Percentiles rank a stretch among this genome's conserved stretches.
phyloP scores from a whole-genome alignment of 139 green algal species.

The Coelastrella sp. region DNA sequence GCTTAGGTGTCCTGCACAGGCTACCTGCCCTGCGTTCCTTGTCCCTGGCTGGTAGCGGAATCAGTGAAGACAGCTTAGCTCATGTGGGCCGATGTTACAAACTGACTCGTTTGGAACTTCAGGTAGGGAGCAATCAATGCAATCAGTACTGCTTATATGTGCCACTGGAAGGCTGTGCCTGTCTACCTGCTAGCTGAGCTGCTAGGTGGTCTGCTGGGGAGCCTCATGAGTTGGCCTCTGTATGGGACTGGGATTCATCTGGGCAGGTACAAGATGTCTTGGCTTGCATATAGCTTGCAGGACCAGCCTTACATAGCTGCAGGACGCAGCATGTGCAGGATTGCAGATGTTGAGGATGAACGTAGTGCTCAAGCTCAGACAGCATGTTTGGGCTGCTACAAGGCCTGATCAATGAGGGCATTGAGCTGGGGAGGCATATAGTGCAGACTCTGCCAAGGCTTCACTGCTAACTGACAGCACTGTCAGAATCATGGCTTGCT shows the following conservation, averaged over 20 bases:
- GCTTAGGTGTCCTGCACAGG: not conserved
- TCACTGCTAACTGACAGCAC: too few species aligned
- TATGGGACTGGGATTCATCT: conserved; percentile 50
- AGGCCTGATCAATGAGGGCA: too few species aligned
- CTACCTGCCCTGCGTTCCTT: conserved; percentile 21
- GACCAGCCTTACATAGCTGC: not conserved
- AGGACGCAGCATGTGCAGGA: too few species aligned
- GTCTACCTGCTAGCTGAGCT: conserved; percentile 40
- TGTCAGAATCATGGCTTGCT: too few species aligned
- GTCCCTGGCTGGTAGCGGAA: conserved; percentile 1
- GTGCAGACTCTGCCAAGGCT: too few species aligned
- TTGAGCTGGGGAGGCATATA: too few species aligned
- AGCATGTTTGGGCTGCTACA: too few species aligned
- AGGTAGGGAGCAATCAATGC: conserved; percentile 19
- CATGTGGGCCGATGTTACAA: conserved; percentile 28
- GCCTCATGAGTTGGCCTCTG: conserved; percentile 49
- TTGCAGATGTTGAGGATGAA: too few species aligned
- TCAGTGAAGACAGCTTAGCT: conserved; percentile 23
- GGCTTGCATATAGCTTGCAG: not conserved
- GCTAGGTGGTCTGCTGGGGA: conserved; percentile 40
- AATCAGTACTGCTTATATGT: too few species aligned
- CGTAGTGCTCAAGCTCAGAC: too few species aligned
- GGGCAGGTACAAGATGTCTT: not conserved
- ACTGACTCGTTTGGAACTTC: conserved; percentile 21
- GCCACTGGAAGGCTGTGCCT: conserved; percentile 51